Evolutionary conservation across 257 asterid genomes (phyloP), one percentile per base, ranked within the genome.

Genomic region (Jacaranda mimosifolia): DNA sequence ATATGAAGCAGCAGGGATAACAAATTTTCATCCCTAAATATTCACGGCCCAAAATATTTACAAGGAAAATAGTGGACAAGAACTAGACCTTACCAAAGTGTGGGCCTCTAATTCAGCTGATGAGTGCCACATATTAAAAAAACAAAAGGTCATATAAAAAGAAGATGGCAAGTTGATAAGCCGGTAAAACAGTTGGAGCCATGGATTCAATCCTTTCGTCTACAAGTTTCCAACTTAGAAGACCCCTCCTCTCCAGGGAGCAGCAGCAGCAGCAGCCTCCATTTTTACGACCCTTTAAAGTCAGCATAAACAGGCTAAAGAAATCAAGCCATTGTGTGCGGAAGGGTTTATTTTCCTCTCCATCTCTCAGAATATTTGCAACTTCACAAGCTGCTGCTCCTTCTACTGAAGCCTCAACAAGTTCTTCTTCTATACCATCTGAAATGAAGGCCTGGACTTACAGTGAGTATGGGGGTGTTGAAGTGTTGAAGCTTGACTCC

Each of bases 371-470:
- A 75, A 67, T 86, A 3, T 78, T 40, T 56, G 94, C 96, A 13
- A 80, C 83, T 70, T 89, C 97, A 7, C 92, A 90, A 63, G 82
- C 97, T 52, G 87, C 92, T 3, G 75, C 92, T 42, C 75, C 92
- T 42, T 63, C 92, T 49, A 58, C 86, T 36, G 85, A 84, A 77
- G 62, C 87, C 51, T 78, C 92, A 3, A 72, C 89, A 9, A 65
- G 72, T 59, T 72, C 89, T 56, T 75, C 84, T 26, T 69, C 89
- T 0, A 39, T 91, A 10, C 98, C 95, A 2, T 83, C 93, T 6
- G 79, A 88, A 38, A 94, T 92, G 98, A 89, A 92, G 88, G 97
- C 91, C 7, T 94, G 97, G 98, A 79, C 82, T 53, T 94, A 94
- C 68, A 74, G 82, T 13, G 97, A 92, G 70, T 92, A 94, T 58